Percentiles rank a stretch among this genome's conserved stretches.
phyloP scores from a whole-genome alignment of 2,329 filamentous ascomycete species.

The Pseudogymnoascus pannorum region DNA sequence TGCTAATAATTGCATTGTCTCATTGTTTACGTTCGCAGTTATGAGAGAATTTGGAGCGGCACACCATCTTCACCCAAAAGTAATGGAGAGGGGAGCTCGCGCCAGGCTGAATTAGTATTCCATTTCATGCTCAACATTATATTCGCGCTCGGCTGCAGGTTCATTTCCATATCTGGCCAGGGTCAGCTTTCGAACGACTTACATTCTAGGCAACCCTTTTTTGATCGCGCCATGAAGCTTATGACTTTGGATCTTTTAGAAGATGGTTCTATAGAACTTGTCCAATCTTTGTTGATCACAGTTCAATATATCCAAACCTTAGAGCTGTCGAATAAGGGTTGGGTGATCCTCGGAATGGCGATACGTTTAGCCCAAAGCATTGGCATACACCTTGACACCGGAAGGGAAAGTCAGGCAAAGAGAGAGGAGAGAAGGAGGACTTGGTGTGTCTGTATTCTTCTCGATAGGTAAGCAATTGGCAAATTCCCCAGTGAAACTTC shows the following conservation, averaged over 20 bases:
- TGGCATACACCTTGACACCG: conserved; percentile 20
- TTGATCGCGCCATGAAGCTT: conserved; percentile 16
- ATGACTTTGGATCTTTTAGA: conserved; percentile 15
- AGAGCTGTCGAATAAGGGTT: conserved; percentile 20
- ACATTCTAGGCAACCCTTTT: conserved; percentile 11
- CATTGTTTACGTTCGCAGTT: background rate
- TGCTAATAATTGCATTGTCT: background rate
- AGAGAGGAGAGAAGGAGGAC: conserved; percentile 16
- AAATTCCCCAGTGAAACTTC: background rate
- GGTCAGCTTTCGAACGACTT: background rate
- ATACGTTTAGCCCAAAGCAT: conserved; percentile 25
- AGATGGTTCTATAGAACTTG: conserved; percentile 19
- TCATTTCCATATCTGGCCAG: conserved; percentile 11
- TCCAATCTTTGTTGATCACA: conserved; percentile 23
- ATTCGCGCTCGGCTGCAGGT: conserved; percentile 21
- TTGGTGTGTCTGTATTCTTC: conserved; percentile 16
- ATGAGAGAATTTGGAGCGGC: background rate
- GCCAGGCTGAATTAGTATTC: conserved; percentile 11
- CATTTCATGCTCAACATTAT: conserved; percentile 21
- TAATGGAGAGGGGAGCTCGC: background rate
- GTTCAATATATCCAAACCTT: conserved; percentile 24
- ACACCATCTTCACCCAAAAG: background rate
- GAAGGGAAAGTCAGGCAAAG: conserved; percentile 13
- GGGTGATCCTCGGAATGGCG: conserved; percentile 24
- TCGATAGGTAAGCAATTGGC: conserved; percentile 13